A percentile compares a stretch with the other conserved stretches of the same genome.
Conservation (phyloP, 441 rosid genomes). For the Erodium moschatum region DNA sequence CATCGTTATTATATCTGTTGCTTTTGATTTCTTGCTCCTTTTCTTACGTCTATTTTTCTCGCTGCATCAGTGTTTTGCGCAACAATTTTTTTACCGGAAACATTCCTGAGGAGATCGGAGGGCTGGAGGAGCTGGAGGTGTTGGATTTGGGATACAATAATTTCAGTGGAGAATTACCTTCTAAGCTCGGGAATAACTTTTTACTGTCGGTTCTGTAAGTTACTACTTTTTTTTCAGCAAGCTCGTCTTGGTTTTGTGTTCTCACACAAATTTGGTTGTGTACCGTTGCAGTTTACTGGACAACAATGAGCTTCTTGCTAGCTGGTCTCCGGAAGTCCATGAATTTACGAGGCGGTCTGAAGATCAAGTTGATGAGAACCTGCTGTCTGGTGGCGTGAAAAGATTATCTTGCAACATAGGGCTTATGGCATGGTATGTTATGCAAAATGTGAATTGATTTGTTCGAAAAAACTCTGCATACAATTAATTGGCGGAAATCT, state of each 20-base stretch:
- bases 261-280: not conserved
- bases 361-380: conserved; percentile 31
- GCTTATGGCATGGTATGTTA: conserved; percentile 25
- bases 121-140: conserved; percentile 34
- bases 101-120: conserved; percentile 34
- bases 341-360: conserved; percentile 26
- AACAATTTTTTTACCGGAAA: conserved; percentile 39
- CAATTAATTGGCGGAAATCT: too few relatives aligned
- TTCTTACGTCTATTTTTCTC: not conserved
- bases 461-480: too few relatives aligned
- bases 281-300: conserved; percentile 31
- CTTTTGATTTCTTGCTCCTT: not conserved
- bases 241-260: not conserved
- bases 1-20: not conserved
- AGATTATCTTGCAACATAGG: conserved; percentile 22
- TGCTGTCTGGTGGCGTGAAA: conserved; percentile 24
- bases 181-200: conserved; percentile 27
- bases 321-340: conserved; percentile 26
- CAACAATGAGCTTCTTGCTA: conserved; percentile 31
- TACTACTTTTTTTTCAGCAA: not conserved
- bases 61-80: conserved; percentile 31
- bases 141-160: conserved; percentile 40
- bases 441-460: not conserved
- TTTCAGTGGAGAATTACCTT: conserved; percentile 35
- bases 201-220: conserved; percentile 37